A percentile compares a stretch with the other conserved stretches of the same genome.
These are phyloP conservation scores for Teunomyces stri DNA, from an alignment of 805 yeast genomes.

Conservation along the genomic window DNA sequence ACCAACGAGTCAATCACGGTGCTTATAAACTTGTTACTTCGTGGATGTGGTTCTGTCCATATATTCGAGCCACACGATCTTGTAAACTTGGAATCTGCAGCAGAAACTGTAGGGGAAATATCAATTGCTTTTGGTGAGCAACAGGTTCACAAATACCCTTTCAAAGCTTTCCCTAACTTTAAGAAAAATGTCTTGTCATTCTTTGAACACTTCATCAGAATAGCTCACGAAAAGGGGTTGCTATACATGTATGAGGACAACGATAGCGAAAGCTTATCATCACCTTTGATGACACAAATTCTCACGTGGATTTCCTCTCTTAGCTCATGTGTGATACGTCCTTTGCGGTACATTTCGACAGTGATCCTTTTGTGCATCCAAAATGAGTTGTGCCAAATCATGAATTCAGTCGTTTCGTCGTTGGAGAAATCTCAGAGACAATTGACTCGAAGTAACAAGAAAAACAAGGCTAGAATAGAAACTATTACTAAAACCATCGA, in stretches of 20 bases:
- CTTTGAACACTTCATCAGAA: constrained; percentile 47
- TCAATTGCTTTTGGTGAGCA: constrained; percentile 62
- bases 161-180: constrained; percentile 23
- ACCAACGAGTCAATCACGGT: constrained; percentile 51
- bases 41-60: constrained; percentile 69
- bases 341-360: constrained; percentile 70
- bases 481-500: constrained; percentile 44
- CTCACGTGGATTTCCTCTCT: constrained; percentile 76
- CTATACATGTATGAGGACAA: constrained; percentile 38
- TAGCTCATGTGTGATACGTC: constrained; percentile 65
- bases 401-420: constrained; percentile 32
- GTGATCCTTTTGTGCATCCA: constrained; percentile 57
- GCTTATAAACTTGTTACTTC: constrained; percentile 64
- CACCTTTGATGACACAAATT: constrained; percentile 51
- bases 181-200: constrained; percentile 51
- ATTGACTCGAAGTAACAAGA: constrained; percentile 26
- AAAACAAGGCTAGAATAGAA: constrained; percentile 43
- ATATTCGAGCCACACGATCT: constrained; percentile 76
- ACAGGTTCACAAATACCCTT: constrained; percentile 66
- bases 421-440: constrained; percentile 47
- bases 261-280: constrained; percentile 20
- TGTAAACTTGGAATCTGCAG: constrained; percentile 62
- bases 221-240: constrained; percentile 61
- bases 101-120: constrained; percentile 71
- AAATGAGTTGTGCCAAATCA: constrained; percentile 54